Percentiles rank a stretch among this genome's conserved stretches.
Evolutionary conservation across 345 rosid genomes (phyloP).

Genomic region (Murraya koenigii): DNA sequence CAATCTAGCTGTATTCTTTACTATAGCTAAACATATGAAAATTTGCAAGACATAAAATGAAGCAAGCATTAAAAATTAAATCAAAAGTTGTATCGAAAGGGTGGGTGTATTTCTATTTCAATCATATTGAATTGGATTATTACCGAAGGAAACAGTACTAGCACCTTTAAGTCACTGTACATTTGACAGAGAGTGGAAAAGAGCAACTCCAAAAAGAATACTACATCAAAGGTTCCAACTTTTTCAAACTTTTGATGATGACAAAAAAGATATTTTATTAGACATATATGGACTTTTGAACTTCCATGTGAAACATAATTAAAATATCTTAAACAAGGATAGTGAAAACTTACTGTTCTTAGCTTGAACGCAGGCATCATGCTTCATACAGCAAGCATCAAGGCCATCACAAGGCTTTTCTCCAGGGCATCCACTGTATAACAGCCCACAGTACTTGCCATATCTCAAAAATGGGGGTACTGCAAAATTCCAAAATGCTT

Average conservation of each 20-base stretch:
- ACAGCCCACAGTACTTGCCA: conserved; percentile 85
- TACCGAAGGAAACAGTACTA: too few species aligned
- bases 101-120: too few species aligned
- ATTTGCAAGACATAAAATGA: too few species aligned
- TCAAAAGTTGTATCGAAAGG: too few species aligned
- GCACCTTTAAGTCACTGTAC: too few species aligned
- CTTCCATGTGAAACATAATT: not conserved
- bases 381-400: conserved; percentile 94
- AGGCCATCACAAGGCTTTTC: conserved; percentile 93
- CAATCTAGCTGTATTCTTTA: not conserved
- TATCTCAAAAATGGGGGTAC: conserved; percentile 92
- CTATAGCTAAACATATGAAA: too few species aligned
- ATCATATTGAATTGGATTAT: too few species aligned
- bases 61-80: too few species aligned
- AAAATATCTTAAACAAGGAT: not conserved
- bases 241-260: not conserved
- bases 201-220: not conserved
- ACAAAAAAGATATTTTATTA: too few species aligned
- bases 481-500: conserved; percentile 9
- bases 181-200: not conserved
- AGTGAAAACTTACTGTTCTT: conserved; percentile 52
- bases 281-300: not conserved
- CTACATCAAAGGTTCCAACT: not conserved
- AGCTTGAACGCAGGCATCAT: conserved; percentile 78
- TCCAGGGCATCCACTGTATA: conserved; percentile 91